Conservation (phyloP, 2,329 filamentous ascomycete species). For the Coleophoma cylindrospora region DNA sequence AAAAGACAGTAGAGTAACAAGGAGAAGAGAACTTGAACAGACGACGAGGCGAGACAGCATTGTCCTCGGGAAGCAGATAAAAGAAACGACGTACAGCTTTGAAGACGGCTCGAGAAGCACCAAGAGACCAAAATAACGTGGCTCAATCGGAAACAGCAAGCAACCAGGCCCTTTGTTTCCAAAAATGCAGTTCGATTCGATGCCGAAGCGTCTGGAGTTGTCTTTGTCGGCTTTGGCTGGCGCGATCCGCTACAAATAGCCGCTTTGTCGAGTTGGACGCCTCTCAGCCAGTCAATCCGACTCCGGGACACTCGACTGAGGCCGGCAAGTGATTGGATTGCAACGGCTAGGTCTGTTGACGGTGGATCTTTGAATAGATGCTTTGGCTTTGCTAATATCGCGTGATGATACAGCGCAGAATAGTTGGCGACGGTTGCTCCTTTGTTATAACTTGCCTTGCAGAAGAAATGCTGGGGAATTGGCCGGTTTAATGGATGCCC, state of each 20-base stretch:
- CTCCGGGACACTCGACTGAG: slow-evolving; percentile 3
- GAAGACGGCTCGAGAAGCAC: slow-evolving; percentile 4
- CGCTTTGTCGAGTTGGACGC: slow-evolving; percentile 14
- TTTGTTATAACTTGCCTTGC: slow-evolving; percentile 9
- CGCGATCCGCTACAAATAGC: slow-evolving; percentile 21
- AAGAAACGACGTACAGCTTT: slow-evolving; percentile 13
- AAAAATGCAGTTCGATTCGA: slow-evolving; percentile 1
- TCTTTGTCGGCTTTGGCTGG: slow-evolving; percentile 17
- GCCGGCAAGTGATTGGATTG: not conserved
- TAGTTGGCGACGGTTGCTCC: not conserved
- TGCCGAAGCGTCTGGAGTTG: too few relatives aligned
- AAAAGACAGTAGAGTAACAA: slow-evolving; percentile 3
- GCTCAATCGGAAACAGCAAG: slow-evolving; percentile 16
- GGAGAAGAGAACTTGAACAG: not conserved
- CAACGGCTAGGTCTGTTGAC: not conserved
- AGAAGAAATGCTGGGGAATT: slow-evolving; percentile 6
- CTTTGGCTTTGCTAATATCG: not conserved
- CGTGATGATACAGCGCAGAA: not conserved
- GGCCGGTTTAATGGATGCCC: slow-evolving; percentile 4
- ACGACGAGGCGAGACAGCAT: not conserved
- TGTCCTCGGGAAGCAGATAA: not conserved
- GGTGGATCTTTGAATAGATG: not conserved
- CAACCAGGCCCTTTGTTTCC: slow-evolving; percentile 15
- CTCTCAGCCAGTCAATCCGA: slow-evolving; percentile 21
- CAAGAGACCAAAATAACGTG: slow-evolving; percentile 9